Evolutionary conservation across 2,329 filamentous ascomycete species (phyloP).

Genomic region (Balansia obtecta): DNA sequence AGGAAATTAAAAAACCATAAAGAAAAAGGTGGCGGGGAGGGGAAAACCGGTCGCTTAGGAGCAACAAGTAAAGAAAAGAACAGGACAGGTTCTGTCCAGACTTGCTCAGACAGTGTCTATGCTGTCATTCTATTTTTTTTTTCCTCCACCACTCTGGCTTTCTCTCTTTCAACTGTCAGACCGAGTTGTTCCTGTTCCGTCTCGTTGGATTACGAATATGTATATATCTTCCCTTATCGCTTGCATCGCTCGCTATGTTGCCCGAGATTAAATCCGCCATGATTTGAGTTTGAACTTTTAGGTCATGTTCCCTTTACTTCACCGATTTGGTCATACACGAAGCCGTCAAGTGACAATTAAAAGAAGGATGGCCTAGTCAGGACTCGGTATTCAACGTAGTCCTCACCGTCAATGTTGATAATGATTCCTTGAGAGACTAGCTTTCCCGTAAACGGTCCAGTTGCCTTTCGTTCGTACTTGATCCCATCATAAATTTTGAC

Average conservation of each 20-base stretch:
- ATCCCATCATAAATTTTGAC: conserved; percentile 46
- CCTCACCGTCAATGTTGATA: conserved; percentile 52
- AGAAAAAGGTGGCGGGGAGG: no score
- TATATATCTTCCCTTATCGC: no score
- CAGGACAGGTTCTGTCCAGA: not conserved
- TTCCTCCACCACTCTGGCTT: not conserved
- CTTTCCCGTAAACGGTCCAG: conserved; percentile 48
- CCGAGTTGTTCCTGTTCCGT: not conserved
- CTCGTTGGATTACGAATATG: not conserved
- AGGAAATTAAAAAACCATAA: not conserved
- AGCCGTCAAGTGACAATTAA: conserved; percentile 16
- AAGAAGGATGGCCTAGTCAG: conserved; percentile 52
- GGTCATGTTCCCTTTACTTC: no score
- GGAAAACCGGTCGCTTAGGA: not conserved
- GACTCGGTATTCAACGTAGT: conserved; percentile 55
- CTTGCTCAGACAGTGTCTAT: not conserved
- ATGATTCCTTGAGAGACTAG: conserved; percentile 50
- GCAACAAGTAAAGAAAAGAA: not conserved
- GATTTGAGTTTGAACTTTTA: no score
- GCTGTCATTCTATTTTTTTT: not conserved
- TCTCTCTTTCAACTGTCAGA: not conserved
- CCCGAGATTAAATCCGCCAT: no score
- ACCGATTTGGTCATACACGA: not conserved
- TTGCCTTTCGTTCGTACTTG: conserved; percentile 50
- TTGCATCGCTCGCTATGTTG: no score